Conservation (phyloP, 225 moss, liverwort and hornwort genomes). For the Takakia lepidozioides region DNA sequence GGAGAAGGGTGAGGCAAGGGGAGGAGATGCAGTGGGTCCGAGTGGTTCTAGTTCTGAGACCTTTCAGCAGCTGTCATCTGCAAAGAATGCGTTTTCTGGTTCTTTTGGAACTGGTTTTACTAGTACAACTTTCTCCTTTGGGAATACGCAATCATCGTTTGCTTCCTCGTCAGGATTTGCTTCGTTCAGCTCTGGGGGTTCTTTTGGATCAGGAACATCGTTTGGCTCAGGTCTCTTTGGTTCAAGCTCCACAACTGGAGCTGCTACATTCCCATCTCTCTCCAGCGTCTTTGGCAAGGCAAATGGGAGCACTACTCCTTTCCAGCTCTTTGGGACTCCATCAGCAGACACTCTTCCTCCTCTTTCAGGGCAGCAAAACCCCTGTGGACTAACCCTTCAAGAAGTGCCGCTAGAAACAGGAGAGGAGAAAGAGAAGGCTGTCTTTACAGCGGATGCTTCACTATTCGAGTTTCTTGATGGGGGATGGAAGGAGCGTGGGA, state of each 20-base stretch:
- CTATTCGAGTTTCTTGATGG: constrained; percentile 77
- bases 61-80: constrained; percentile 69
- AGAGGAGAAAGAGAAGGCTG: constrained; percentile 87
- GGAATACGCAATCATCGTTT: constrained; percentile 27
- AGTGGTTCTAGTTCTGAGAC: constrained; percentile 64
- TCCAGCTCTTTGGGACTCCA: constrained; percentile 34
- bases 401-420: constrained; percentile 80
- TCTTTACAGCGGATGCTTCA: constrained; percentile 68
- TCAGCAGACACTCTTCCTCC: constrained; percentile 19
- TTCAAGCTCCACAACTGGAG: constrained; percentile 11
- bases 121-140: constrained; percentile 29
- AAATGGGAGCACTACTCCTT: constrained; percentile 33
- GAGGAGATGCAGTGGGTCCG: constrained; percentile 29
- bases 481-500: constrained; percentile 92
- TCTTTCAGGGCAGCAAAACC: constrained; percentile 20
- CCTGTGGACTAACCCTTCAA: constrained; percentile 52
- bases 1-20: constrained; percentile 33
- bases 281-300: constrained; percentile 50
- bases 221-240: constrained; percentile 31
- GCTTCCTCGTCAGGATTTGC: constrained; percentile 36
- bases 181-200: constrained; percentile 33
- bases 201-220: constrained; percentile 22
- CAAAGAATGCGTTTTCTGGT: constrained; percentile 75
- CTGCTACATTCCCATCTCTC: constrained; percentile 34
- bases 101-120: constrained; percentile 74